A percentile compares a stretch with the other conserved stretches of the same genome.
phyloP scores from a whole-genome alignment of 1,284 basidiomycete species.

The Gastroboletus turbinatus region DNA sequence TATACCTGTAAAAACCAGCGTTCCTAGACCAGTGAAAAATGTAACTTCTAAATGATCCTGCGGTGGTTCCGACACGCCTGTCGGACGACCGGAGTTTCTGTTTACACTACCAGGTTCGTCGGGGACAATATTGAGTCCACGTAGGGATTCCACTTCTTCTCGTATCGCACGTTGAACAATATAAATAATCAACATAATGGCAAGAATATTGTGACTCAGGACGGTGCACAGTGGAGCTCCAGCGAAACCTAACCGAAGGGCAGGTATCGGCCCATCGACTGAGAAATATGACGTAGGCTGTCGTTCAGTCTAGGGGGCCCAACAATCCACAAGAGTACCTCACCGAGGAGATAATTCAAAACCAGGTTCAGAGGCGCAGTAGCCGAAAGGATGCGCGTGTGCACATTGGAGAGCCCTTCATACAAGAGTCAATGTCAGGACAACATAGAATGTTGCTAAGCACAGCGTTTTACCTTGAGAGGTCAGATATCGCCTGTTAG shows the following conservation, averaged over 20 bases:
- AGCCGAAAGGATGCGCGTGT: conserved; percentile 24
- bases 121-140: conserved; percentile 7
- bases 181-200: conserved; percentile 22
- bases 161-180: conserved; percentile 22
- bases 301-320: not conserved
- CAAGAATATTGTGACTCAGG: conserved; percentile 28
- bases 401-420: conserved; percentile 24
- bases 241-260: conserved; percentile 27
- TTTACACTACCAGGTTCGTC: conserved; percentile 10
- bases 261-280: conserved; percentile 30
- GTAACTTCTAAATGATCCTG: not conserved
- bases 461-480: conserved; percentile 21
- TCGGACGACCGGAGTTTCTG: not conserved
- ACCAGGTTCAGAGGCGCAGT: conserved; percentile 27
- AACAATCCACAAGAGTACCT: not conserved
- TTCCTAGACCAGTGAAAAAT: conserved; percentile 21
- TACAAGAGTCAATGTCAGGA: not conserved
- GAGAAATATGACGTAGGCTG: not conserved
- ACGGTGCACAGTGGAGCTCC: conserved; percentile 31
- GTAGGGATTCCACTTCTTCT: conserved; percentile 22
- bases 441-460: not conserved
- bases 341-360: conserved; percentile 32
- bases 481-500: conserved; percentile 22
- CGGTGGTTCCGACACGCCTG: not conserved
- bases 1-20: conserved; percentile 18